These are phyloP conservation scores for Luffa aegyptiaca DNA, from an alignment of 306 rosid species.

Conservation along the genomic window DNA sequence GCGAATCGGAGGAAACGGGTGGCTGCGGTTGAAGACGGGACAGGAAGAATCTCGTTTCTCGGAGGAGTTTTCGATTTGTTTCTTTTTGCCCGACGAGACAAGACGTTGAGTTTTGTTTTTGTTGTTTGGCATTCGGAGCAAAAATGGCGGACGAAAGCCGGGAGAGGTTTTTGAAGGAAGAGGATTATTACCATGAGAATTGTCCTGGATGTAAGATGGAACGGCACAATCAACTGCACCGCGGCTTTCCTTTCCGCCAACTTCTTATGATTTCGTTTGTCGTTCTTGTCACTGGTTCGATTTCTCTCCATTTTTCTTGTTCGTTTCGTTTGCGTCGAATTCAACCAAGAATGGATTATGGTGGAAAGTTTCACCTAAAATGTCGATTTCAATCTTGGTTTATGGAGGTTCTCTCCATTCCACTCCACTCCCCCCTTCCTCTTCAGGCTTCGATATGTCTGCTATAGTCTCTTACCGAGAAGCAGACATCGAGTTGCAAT, in stretches of 20 bases:
- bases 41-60: background rate
- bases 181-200: slow-evolving; percentile 28
- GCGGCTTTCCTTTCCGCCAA: slow-evolving; percentile 35
- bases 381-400: background rate
- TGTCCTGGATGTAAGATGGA: slow-evolving; percentile 85
- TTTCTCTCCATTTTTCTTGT: background rate
- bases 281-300: slow-evolving; percentile 43
- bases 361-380: background rate
- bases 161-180: slow-evolving; percentile 37
- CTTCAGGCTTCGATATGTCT: background rate
- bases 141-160: slow-evolving; percentile 32
- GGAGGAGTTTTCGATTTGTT: background rate
- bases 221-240: slow-evolving; percentile 22
- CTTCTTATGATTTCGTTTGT: slow-evolving; percentile 32
- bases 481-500: background rate
- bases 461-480: background rate
- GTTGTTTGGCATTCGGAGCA: background rate
- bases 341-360: background rate
- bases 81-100: background rate
- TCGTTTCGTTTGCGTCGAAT: background rate
- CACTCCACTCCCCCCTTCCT: background rate
- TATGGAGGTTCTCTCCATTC: background rate
- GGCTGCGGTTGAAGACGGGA: background rate
- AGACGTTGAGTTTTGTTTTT: background rate
- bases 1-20: background rate